A percentile compares a stretch with the other conserved stretches of the same genome.
Conservation (phyloP, 371 early-diverging fungal species). For the Choanephora cucurbitarum region DNA sequence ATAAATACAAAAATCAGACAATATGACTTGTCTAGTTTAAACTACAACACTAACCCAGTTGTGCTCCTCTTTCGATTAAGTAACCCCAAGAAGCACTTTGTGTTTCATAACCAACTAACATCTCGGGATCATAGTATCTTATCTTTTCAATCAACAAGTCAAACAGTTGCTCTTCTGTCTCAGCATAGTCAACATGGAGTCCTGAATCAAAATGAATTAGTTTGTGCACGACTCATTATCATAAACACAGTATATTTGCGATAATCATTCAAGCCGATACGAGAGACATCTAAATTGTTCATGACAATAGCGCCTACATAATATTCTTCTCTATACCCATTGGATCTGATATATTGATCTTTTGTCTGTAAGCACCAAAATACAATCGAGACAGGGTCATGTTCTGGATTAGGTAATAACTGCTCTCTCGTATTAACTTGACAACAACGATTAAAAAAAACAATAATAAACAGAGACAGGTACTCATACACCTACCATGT, state of each 20-base stretch:
- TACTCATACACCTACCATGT: constrained; percentile 28
- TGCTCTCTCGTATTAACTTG: constrained; percentile 48
- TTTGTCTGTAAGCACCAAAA: constrained; percentile 64
- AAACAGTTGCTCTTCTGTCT: constrained; percentile 59
- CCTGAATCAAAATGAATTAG: constrained; percentile 9
- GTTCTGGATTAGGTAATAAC: constrained; percentile 59
- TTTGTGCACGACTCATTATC: neutral
- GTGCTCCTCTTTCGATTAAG: constrained; percentile 65
- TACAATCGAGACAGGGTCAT: constrained; percentile 52
- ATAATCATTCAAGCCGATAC: constrained; percentile 37
- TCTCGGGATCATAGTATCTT: constrained; percentile 78
- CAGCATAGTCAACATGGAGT: constrained; percentile 36
- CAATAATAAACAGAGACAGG: neutral
- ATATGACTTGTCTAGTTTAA: too few relatives aligned
- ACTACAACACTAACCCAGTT: too few relatives aligned
- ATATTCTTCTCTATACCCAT: constrained; percentile 52
- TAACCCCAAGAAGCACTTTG: constrained; percentile 89
- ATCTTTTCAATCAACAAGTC: constrained; percentile 50
- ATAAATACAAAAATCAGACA: too few relatives aligned
- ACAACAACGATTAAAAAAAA: neutral
- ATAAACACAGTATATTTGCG: too few relatives aligned
- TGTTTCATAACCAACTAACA: constrained; percentile 85
- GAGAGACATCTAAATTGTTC: constrained; percentile 28
- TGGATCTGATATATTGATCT: constrained; percentile 31
- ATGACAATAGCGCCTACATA: constrained; percentile 34